Evolutionary conservation across 1,284 basidiomycete genomes (phyloP).

Genomic region (Ustilago crameri): DNA sequence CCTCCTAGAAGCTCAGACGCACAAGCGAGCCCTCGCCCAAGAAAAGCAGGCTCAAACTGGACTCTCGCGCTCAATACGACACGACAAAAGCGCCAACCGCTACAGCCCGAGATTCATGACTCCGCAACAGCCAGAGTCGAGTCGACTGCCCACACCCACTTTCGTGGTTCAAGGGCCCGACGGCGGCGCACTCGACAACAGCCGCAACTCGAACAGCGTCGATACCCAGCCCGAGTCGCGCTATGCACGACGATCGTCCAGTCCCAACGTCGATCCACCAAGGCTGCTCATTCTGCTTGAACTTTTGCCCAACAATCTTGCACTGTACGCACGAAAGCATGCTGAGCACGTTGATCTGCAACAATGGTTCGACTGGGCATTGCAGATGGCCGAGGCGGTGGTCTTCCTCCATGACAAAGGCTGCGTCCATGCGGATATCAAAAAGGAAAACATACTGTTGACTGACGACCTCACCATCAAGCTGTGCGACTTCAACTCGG

Average conservation of each 20-base stretch:
- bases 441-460: conserved; percentile 65
- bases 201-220: background rate
- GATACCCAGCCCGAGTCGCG: background rate
- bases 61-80: conserved; percentile 12
- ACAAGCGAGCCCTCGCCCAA: conserved; percentile 27
- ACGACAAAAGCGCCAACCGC: conserved; percentile 1
- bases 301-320: conserved; percentile 59
- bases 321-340: conserved; percentile 42
- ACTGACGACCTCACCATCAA: conserved; percentile 58
- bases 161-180: conserved; percentile 34
- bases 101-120: conserved; percentile 6
- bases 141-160: conserved; percentile 11
- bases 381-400: conserved; percentile 52
- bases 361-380: conserved; percentile 62
- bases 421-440: conserved; percentile 65
- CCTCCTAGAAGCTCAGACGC: conserved; percentile 19
- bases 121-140: background rate
- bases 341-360: conserved; percentile 43
- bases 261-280: conserved; percentile 38
- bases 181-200: conserved; percentile 10
- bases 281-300: conserved; percentile 65
- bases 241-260: background rate
- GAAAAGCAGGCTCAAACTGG: conserved; percentile 27
- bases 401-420: conserved; percentile 60
- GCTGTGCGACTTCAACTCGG: conserved; percentile 66